Evolutionary conservation across 2,329 filamentous ascomycete genomes (phyloP).

Genomic region (Madurella mycetomatis): DNA sequence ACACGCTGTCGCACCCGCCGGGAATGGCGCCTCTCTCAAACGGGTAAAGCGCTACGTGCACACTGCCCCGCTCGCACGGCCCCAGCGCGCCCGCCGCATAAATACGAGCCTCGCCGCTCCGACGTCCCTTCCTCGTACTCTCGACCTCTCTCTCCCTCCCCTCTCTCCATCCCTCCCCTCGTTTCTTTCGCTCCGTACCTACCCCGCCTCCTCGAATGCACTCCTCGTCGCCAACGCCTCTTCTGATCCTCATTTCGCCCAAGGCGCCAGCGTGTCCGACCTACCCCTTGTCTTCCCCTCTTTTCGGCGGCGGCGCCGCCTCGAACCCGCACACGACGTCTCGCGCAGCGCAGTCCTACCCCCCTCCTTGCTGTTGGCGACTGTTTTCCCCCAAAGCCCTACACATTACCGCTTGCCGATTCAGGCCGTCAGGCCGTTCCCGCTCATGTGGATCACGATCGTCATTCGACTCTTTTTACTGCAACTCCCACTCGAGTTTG

Average conservation of each 20-base stretch:
- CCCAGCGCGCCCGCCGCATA: constrained; percentile 2
- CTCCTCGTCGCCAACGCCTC: neutral
- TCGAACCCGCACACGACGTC: too few species aligned
- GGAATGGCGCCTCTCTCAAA: neutral
- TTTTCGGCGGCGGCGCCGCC: neutral
- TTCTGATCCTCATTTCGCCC: neutral
- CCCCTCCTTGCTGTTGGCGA: too few species aligned
- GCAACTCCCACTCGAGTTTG: neutral
- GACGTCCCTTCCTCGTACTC: constrained; percentile 10
- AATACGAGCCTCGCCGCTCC: constrained; percentile 5
- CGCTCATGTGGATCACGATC: neutral
- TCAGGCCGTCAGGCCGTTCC: neutral
- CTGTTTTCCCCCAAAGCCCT: neutral
- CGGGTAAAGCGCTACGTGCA: constrained; percentile 1
- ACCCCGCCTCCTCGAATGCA: neutral
- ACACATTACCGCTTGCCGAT: neutral
- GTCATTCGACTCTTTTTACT: neutral
- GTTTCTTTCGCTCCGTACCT: too few species aligned
- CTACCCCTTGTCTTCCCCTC: neutral
- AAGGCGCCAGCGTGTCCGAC: neutral
- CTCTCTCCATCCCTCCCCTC: neutral
- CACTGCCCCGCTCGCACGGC: constrained; percentile 4
- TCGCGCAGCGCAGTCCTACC: too few species aligned
- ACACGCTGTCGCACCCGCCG: too few species aligned
- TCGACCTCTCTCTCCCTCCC: constrained; percentile 1